Percentiles rank a stretch among this genome's conserved stretches.
phyloP scores from a whole-genome alignment of 2,329 filamentous ascomycete genomes.

The Neopestalotiopsis rosae region DNA sequence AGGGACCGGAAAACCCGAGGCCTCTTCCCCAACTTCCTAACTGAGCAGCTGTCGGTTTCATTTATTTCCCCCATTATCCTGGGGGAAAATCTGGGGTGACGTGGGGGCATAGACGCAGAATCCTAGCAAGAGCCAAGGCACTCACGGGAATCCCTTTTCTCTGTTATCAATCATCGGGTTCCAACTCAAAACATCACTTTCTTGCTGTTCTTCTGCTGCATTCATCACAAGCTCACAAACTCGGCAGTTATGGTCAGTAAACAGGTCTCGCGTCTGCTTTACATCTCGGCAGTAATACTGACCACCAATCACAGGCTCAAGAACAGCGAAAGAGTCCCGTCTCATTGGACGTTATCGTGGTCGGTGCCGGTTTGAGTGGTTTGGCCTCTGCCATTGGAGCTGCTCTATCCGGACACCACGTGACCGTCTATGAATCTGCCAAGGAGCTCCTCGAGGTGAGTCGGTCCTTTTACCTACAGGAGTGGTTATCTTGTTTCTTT shows the following conservation, averaged over 20 bases:
- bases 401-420: constrained; percentile 42
- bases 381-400: constrained; percentile 45
- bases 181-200: neutral
- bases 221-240: neutral
- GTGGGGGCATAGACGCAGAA: constrained; percentile 7
- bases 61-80: constrained; percentile 10
- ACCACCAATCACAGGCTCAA: constrained; percentile 1
- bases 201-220: neutral
- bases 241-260: constrained; percentile 5
- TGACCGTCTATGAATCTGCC: constrained; percentile 48
- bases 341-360: constrained; percentile 42
- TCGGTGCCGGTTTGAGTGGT: constrained; percentile 50
- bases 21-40: constrained; percentile 8
- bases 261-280: neutral
- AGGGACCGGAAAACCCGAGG: neutral
- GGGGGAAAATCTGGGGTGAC: constrained; percentile 8
- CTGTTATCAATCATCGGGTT: neutral
- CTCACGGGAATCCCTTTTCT: neutral
- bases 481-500: constrained; percentile 1
- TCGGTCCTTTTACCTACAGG: neutral
- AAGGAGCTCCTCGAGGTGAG: constrained; percentile 44
- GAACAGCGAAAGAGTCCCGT: constrained; percentile 14
- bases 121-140: neutral
- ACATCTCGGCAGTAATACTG: neutral
- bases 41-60: constrained; percentile 1